A percentile compares a stretch with the other conserved stretches of the same genome.
phyloP scores from a whole-genome alignment of 495 filamentous ascomycete genomes.

The Apodospora peruviana region DNA sequence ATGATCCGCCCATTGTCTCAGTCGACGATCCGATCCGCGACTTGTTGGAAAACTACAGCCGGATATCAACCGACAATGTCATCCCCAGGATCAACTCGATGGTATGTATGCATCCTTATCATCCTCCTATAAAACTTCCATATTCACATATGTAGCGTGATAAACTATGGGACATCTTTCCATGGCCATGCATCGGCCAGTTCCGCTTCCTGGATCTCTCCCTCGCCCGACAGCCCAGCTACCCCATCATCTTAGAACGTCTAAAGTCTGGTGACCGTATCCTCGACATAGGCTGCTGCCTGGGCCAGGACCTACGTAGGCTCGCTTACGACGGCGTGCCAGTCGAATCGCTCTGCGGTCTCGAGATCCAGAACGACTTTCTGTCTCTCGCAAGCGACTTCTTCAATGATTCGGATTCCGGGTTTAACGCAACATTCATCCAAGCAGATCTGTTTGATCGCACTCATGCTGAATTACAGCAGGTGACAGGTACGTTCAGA shows the following conservation, averaged over 20 bases:
- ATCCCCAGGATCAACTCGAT: slow-evolving; percentile 41
- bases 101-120: slow-evolving; percentile 30
- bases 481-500: slow-evolving; percentile 26
- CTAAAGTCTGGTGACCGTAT: slow-evolving; percentile 16
- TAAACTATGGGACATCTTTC: slow-evolving; percentile 37
- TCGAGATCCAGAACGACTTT: slow-evolving; percentile 44
- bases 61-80: slow-evolving; percentile 37
- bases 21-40: slow-evolving; percentile 8
- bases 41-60: slow-evolving; percentile 44
- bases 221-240: background rate
- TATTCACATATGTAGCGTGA: background rate
- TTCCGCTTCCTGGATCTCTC: slow-evolving; percentile 49
- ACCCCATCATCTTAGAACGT: slow-evolving; percentile 4
- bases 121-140: background rate
- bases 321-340: slow-evolving; percentile 41
- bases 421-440: slow-evolving; percentile 16
- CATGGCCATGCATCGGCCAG: slow-evolving; percentile 51
- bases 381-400: slow-evolving; percentile 45
- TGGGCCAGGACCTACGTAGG: slow-evolving; percentile 47
- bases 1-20: slow-evolving; percentile 4
- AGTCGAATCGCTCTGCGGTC: slow-evolving; percentile 35
- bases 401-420: slow-evolving; percentile 27
- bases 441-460: slow-evolving; percentile 27
- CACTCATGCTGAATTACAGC: slow-evolving; percentile 2
- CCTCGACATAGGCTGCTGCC: slow-evolving; percentile 47